Conservation (phyloP, 768 basidiomycete genomes). For the Tylopilus sp. region DNA sequence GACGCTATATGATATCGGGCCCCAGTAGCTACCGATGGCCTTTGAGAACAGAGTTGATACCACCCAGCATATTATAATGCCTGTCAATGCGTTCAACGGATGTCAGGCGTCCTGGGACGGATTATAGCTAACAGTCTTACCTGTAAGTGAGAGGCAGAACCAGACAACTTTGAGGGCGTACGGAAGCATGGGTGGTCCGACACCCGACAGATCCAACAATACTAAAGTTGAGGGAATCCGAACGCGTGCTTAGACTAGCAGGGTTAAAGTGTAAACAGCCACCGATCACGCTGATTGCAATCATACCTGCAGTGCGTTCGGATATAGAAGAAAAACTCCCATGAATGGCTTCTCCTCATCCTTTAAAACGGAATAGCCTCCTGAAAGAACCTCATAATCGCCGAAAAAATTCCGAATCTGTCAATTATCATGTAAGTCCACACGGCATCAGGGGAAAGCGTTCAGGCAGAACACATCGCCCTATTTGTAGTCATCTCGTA, state of each 20-base stretch:
- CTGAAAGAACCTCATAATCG: no score
- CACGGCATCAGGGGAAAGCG: no score
- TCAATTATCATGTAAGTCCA: no score
- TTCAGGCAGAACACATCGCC: no score
- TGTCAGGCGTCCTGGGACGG: not conserved
- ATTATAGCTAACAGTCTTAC: constrained; percentile 29
- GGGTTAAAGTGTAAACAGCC: not conserved
- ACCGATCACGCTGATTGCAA: not conserved
- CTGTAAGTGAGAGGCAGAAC: constrained; percentile 55
- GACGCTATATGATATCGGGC: constrained; percentile 44
- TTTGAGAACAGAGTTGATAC: constrained; percentile 45
- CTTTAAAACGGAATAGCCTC: not conserved
- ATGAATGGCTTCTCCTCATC: not conserved
- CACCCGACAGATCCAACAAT: not conserved
- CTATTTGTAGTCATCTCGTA: no score
- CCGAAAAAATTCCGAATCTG: no score
- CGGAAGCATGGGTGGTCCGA: constrained; percentile 43
- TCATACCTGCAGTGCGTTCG: not conserved
- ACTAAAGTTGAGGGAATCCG: not conserved
- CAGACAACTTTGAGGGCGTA: constrained; percentile 54
- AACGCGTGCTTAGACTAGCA: not conserved
- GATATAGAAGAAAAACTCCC: not conserved
- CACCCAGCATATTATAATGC: constrained; percentile 48
- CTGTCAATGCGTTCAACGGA: constrained; percentile 30
- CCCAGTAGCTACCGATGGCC: constrained; percentile 45